These are phyloP conservation scores for Epichloe coenophiala DNA, from an alignment of 2,329 filamentous ascomycete genomes.

Conservation along the genomic window DNA sequence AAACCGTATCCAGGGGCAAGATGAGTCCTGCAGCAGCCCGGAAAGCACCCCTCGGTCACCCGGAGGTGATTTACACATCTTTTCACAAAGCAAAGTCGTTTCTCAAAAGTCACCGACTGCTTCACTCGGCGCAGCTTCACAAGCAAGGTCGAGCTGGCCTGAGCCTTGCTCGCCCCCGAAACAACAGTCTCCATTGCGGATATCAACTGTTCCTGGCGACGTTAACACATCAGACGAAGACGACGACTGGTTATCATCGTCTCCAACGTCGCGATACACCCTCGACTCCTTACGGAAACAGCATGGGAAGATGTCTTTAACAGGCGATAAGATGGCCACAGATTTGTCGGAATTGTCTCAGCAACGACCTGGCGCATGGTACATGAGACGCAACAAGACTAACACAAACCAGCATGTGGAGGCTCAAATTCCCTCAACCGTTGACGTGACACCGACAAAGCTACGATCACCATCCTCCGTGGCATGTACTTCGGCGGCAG, in stretches of 20 bases:
- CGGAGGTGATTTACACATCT: neutral
- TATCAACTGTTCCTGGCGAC: neutral
- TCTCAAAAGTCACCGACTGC: neutral
- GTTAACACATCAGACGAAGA: neutral
- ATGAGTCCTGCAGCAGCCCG: conserved; percentile 1
- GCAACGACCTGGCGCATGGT: conserved; percentile 12
- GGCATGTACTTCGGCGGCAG: neutral
- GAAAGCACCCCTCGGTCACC: conserved; percentile 1
- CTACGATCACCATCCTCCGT: neutral
- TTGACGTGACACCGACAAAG: conserved; percentile 4
- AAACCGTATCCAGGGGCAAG: conserved; percentile 5
- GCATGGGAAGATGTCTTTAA: conserved; percentile 17
- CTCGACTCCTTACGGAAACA: conserved; percentile 1
- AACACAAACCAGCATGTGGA: conserved; percentile 1
- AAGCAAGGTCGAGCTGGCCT: neutral
- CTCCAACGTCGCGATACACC: conserved; percentile 13
- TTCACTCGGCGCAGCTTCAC: neutral
- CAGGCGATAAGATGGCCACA: conserved; percentile 15
- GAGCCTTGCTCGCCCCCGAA: neutral
- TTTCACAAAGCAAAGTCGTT: neutral
- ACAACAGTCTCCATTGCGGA: conserved; percentile 1
- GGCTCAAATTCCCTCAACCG: neutral
- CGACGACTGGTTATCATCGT: neutral
- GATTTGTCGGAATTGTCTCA: conserved; percentile 4
- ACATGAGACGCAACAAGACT: conserved; percentile 9